Evolutionary conservation across 75 land plant genomes (phyloP), one percentile per base, ranked within the genome.

Genomic region (Pinus tabuliformis): DNA sequence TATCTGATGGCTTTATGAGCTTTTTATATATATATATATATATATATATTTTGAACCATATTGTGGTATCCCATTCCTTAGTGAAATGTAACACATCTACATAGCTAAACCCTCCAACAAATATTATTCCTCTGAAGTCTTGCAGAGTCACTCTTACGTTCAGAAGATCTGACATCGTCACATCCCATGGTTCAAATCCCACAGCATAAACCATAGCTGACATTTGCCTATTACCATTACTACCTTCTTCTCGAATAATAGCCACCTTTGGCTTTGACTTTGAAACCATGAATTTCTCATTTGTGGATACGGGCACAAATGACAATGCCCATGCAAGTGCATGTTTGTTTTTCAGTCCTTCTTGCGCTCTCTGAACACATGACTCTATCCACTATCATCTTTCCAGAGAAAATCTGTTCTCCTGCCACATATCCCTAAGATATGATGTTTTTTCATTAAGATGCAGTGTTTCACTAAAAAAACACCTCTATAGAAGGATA

Each of bases 141-240:
- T 81, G 37, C 63, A 96, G 71, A 60, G 85, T 78, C 20, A 85
- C 78, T 12, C 54, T 15, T 24, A 87, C 92, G 17, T 65, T 80
- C 26, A 93, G 76, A 74, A 96, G 84, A 79, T 96, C 95, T 20
- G 95, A 90, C 99, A 96, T 94, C 20, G 91, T 64, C 52, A 96
- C 73, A 80, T 96, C 97, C 99, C 97, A 96, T 16, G 97, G 91
- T 71, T 96, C 97, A 82, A 96, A 94, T 6, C 97, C 97, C 30
- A 97, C 88, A 72, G 90, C 92, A 74, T 83, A 80, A 52, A 90
- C 93, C 80, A 93, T 93, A n/a, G 95, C 95, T 45, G 97, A 83
- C 99, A 96, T 96, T 81, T 96, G 97, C 62, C 97, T 70, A 68
- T 96, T 97, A 14, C 99, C 99, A 82, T 96, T 96, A 91, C 99